Percentiles rank a stretch among this genome's conserved stretches.
phyloP scores from a whole-genome alignment of 129 eudicot species.

The Arctium lappa region DNA sequence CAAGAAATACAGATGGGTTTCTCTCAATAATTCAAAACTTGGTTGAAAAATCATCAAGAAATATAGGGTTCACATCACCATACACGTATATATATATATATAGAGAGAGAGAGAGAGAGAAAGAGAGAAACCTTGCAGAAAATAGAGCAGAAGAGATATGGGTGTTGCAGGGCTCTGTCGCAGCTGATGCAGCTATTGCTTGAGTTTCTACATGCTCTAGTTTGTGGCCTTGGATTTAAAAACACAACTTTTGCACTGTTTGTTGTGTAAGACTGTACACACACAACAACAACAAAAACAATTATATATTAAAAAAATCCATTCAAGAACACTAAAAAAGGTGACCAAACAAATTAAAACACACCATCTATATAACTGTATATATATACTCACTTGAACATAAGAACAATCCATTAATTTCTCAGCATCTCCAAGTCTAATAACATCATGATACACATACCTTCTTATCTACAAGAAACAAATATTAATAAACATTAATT shows the following conservation, averaged over 20 bases:
- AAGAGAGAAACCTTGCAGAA: conserved; percentile 69
- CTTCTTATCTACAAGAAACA: conserved; percentile 58
- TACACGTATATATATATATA: background rate
- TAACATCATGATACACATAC: conserved; percentile 80
- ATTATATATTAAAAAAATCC: background rate
- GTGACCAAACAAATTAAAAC: background rate
- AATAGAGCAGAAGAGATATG: conserved; percentile 65
- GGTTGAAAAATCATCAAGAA: background rate
- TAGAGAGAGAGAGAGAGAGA: background rate
- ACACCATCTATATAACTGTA: background rate
- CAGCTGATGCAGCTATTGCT: conserved; percentile 56
- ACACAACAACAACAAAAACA: background rate
- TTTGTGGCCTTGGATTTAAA: conserved; percentile 59
- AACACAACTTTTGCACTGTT: conserved; percentile 82
- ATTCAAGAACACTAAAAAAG: background rate
- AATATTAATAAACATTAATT: background rate
- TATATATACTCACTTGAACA: conserved; percentile 60
- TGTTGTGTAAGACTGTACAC: conserved; percentile 51
- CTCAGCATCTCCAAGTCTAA: conserved; percentile 71
- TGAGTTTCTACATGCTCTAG: conserved; percentile 38
- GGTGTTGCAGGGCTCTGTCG: conserved; percentile 59
- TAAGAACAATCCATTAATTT: conserved; percentile 67
- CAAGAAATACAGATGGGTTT: background rate
- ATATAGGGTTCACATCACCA: background rate
- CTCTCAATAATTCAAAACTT: background rate